These are phyloP conservation scores for Oidiodendron maius DNA, from an alignment of 495 filamentous ascomycete genomes.

Conservation along the genomic window DNA sequence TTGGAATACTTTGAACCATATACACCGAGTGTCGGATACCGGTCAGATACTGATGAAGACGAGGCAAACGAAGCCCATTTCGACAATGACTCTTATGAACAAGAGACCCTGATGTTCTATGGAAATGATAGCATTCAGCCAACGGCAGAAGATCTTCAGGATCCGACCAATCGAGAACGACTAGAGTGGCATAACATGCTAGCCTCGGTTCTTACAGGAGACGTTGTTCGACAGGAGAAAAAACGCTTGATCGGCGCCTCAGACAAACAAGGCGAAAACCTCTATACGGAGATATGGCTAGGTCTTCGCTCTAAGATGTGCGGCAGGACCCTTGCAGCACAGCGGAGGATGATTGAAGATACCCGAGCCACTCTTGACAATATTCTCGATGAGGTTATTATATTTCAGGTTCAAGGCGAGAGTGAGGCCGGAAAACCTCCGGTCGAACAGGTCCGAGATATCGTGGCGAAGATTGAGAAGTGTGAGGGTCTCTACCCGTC, in stretches of 20 bases:
- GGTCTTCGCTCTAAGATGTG: slow-evolving; percentile 77
- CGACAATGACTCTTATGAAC: slow-evolving; percentile 80
- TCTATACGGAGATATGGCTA: slow-evolving; percentile 82
- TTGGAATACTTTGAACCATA: slow-evolving; percentile 69
- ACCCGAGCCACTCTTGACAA: slow-evolving; percentile 60
- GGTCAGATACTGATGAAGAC: slow-evolving; percentile 85
- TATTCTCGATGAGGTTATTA: slow-evolving; percentile 77
- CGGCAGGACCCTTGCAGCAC: slow-evolving; percentile 75
- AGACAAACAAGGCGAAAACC: slow-evolving; percentile 65
- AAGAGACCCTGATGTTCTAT: slow-evolving; percentile 87
- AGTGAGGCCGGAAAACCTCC: slow-evolving; percentile 85
- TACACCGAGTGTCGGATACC: slow-evolving; percentile 56
- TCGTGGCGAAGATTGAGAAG: slow-evolving; percentile 82
- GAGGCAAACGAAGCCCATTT: slow-evolving; percentile 80
- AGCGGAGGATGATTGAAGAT: slow-evolving; percentile 79
- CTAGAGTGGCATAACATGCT: slow-evolving; percentile 99
- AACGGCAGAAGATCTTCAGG: slow-evolving; percentile 80
- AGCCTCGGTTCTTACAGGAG: slow-evolving; percentile 88
- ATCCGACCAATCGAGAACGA: slow-evolving; percentile 82
- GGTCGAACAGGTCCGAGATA: slow-evolving; percentile 78
- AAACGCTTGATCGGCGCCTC: slow-evolving; percentile 81
- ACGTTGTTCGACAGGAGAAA: slow-evolving; percentile 97
- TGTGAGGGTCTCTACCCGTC: slow-evolving; percentile 82
- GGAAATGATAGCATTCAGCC: slow-evolving; percentile 81
- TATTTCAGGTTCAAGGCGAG: slow-evolving; percentile 90